Base-by-base conservation (phyloP, 192 early-diverging fungal genomes). In the Entomortierella chlamydospora region DNA sequence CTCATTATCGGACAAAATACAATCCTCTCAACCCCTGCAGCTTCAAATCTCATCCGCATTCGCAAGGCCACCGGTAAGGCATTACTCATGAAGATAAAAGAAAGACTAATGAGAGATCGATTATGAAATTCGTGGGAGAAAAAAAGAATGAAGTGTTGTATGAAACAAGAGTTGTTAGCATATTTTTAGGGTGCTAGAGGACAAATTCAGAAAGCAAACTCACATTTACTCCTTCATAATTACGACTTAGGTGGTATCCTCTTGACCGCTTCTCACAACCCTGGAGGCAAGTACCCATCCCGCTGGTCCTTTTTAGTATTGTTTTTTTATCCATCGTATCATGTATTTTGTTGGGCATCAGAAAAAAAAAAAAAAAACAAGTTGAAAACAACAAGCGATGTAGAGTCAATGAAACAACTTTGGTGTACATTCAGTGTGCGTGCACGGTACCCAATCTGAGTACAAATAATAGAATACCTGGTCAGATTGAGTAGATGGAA, bases 191-290 rank as follows among this genome's bases (percentile, higher is more conserved):
- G n/a, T n/a, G n/a, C n/a, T n/a, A 54, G 26, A 12, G 18, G 30
- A 57, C 11, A 4, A 31, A 3, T 20, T 3, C 45, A 12, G 2
- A 20, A 47, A 5, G 3, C 2, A 47, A 47, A 47, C 20, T 20
- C 20, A 20, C 20, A 20, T 47, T 12, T 47, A 47, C 45, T 47
- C 20, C 13, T 41, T 41, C 12, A 20, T 47, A 4, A 5, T 20
- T 20, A 47, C 45, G 20, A 47, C 5, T 20, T 70, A 89, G 91
- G 94, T 77, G 97, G 97, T 54, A 97, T 99, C 55, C 88, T 99
- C 53, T 84, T 99, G 70, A 98, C 96, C n/a, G 98, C 98, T 15
- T 97, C 96, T 31, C 98, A 99, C 87, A 99, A 99, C 85, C 97
- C 98, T 22, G 98, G 98, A 56, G 98, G 83, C 64, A 81, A 77